A percentile compares a stretch with the other conserved stretches of the same genome.
These are phyloP conservation scores for Puccinia sorghi DNA, from an alignment of 1,284 basidiomycete genomes.

Conservation along the genomic window DNA sequence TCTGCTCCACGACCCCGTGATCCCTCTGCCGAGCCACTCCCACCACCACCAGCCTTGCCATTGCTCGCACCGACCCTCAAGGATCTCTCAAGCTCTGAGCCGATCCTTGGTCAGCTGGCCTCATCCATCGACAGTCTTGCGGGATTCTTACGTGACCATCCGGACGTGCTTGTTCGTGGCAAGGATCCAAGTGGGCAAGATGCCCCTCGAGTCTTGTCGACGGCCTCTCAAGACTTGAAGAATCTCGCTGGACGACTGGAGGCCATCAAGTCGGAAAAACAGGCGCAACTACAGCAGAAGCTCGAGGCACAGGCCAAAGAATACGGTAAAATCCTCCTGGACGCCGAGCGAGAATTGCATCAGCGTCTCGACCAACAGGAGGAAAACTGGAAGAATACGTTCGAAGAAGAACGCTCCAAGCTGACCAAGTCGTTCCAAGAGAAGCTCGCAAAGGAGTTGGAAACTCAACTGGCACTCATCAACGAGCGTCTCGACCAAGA, in stretches of 20 bases:
- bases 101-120: constrained; percentile 87
- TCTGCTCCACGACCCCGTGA: constrained; percentile 59
- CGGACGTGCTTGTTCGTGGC: constrained; percentile 59
- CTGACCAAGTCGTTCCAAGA: constrained; percentile 78
- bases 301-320: constrained; percentile 80
- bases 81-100: constrained; percentile 74
- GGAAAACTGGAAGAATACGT: constrained; percentile 77
- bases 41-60: constrained; percentile 66
- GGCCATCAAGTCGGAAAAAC: constrained; percentile 78
- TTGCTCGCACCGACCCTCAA: constrained; percentile 78
- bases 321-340: constrained; percentile 78
- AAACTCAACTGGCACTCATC: constrained; percentile 86
- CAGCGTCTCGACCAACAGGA: constrained; percentile 83
- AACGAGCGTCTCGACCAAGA: constrained; percentile 94
- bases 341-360: constrained; percentile 78
- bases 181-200: constrained; percentile 60
- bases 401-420: constrained; percentile 75
- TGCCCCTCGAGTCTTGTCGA: constrained; percentile 65
- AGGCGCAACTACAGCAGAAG: constrained; percentile 71
- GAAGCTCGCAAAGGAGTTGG: constrained; percentile 82
- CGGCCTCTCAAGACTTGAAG: constrained; percentile 79
- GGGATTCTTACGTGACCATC: constrained; percentile 73
- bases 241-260: constrained; percentile 76
- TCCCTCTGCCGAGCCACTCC: constrained; percentile 55
- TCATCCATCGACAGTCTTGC: constrained; percentile 90